A percentile compares a stretch with the other conserved stretches of the same genome.
phyloP scores from a whole-genome alignment of 805 yeast genomes.

The Scheffersomyces ergatensis region DNA sequence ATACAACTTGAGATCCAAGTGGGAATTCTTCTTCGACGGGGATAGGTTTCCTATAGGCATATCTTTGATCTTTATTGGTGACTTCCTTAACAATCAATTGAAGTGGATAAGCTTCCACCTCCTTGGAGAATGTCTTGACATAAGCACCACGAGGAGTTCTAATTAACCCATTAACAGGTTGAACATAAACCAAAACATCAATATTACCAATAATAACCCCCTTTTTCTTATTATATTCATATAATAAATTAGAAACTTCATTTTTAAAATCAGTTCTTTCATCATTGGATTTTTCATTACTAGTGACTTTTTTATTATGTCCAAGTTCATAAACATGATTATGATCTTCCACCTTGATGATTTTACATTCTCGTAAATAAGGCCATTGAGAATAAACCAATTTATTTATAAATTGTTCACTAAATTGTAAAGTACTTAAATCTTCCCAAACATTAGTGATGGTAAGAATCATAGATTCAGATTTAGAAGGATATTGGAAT shows the following conservation, averaged over 20 bases:
- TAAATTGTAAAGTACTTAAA: slow-evolving; percentile 59
- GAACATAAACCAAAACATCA: slow-evolving; percentile 64
- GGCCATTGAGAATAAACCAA: slow-evolving; percentile 86
- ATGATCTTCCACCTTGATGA: slow-evolving; percentile 60
- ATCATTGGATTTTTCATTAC: slow-evolving; percentile 36
- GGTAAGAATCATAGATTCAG: slow-evolving; percentile 74
- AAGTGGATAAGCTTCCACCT: slow-evolving; percentile 62
- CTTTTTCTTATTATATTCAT: slow-evolving; percentile 45
- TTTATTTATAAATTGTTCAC: slow-evolving; percentile 58
- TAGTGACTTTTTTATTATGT: slow-evolving; percentile 16
- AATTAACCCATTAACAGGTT: slow-evolving; percentile 72
- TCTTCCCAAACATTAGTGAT: slow-evolving; percentile 56
- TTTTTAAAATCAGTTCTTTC: slow-evolving; percentile 49
- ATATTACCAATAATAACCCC: slow-evolving; percentile 62
- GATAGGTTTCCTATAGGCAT: slow-evolving; percentile 64
- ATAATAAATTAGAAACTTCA: slow-evolving; percentile 35
- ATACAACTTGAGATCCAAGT: slow-evolving; percentile 63
- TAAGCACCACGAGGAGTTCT: slow-evolving; percentile 72
- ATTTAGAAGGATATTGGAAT: slow-evolving; percentile 81
- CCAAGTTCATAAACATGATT: slow-evolving; percentile 44
- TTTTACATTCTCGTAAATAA: slow-evolving; percentile 75
- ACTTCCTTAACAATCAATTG: slow-evolving; percentile 79
- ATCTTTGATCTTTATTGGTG: slow-evolving; percentile 71
- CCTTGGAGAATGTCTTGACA: slow-evolving; percentile 63
- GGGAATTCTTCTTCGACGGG: slow-evolving; percentile 87